Percentiles rank a stretch among this genome's conserved stretches.
Evolutionary conservation across 306 rosid species (phyloP).

Genomic region (Acacia confusa): DNA sequence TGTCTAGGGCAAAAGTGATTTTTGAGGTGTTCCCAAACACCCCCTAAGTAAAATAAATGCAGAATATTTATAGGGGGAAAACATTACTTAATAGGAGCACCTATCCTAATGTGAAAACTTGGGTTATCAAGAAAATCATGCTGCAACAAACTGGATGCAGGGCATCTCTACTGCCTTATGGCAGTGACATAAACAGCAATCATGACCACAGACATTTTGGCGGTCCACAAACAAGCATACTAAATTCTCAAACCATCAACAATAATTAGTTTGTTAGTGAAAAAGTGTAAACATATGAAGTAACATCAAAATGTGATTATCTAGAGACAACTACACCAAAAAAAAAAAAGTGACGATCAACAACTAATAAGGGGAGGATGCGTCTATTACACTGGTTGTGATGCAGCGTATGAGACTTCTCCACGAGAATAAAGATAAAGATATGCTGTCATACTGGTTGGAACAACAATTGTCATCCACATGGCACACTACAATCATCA

Average conservation of each 20-base stretch:
- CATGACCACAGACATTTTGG: constrained; percentile 21
- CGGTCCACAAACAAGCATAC: constrained; percentile 4
- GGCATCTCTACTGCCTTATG: not conserved
- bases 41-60: not conserved
- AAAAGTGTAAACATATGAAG: constrained; percentile 5
- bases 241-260: not conserved
- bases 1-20: too few species aligned
- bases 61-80: not conserved
- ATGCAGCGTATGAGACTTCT: constrained; percentile 97
- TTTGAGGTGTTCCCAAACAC: too few species aligned
- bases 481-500: constrained; percentile 84
- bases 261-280: not conserved
- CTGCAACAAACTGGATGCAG: constrained; percentile 21
- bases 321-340: constrained; percentile 8
- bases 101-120: not conserved
- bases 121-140: not conserved
- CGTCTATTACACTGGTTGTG: constrained; percentile 99
- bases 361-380: constrained; percentile 56
- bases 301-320: not conserved
- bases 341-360: constrained; percentile 23
- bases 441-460: constrained; percentile 96
- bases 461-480: constrained; percentile 96
- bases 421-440: constrained; percentile 95
- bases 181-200: constrained; percentile 13
- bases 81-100: not conserved